Percentiles rank a stretch among this genome's conserved stretches.
Evolutionary conservation across 23 red algal genomes (phyloP).

Genomic region (Gracilaria gracilis): DNA sequence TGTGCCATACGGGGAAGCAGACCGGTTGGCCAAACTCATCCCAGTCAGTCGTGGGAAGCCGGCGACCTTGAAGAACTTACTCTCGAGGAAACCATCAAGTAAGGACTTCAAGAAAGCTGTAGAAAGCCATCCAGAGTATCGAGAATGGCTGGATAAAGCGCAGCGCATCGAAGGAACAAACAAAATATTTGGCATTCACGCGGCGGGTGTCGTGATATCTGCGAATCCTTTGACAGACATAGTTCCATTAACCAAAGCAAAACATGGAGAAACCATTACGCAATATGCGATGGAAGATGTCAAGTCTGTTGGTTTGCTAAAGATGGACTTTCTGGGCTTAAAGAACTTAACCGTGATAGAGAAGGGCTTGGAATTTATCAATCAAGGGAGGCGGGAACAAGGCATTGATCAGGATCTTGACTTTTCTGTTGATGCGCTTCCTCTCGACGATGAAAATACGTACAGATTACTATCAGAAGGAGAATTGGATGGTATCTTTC

Average conservation of each 20-base stretch:
- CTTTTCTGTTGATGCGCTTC: conserved; percentile 71
- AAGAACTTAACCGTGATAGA: conserved; percentile 93
- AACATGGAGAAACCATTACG: conserved; percentile 91
- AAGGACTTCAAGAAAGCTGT: conserved; percentile 62
- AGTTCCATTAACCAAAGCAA: conserved; percentile 88
- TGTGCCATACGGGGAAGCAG: conserved; percentile 84
- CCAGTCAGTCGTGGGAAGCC: conserved; percentile 90
- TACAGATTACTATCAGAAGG: conserved; percentile 84
- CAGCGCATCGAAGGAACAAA: conserved; percentile 91
- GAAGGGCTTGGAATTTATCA: conserved; percentile 68
- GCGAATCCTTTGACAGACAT: conserved; percentile 84
- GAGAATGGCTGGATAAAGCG: conserved; percentile 80
- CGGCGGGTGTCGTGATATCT: conserved; percentile 94
- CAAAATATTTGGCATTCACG: conserved; percentile 95
- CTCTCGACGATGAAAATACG: conserved; percentile 80
- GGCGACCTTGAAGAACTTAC: conserved; percentile 66
- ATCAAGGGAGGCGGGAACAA: conserved; percentile 20
- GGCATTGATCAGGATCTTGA: conserved; percentile 66
- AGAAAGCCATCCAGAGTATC: conserved; percentile 41
- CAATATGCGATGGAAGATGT: conserved; percentile 99
- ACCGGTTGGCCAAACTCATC: conserved; percentile 88
- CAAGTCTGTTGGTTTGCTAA: conserved; percentile 89
- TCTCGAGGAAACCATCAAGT: conserved; percentile 64
- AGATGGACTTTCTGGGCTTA: conserved; percentile 98
- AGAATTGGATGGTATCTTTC: conserved; percentile 92